Evolutionary conservation across 208 protist species (phyloP).

Genomic region (Acanthamoeba healyi): DNA sequence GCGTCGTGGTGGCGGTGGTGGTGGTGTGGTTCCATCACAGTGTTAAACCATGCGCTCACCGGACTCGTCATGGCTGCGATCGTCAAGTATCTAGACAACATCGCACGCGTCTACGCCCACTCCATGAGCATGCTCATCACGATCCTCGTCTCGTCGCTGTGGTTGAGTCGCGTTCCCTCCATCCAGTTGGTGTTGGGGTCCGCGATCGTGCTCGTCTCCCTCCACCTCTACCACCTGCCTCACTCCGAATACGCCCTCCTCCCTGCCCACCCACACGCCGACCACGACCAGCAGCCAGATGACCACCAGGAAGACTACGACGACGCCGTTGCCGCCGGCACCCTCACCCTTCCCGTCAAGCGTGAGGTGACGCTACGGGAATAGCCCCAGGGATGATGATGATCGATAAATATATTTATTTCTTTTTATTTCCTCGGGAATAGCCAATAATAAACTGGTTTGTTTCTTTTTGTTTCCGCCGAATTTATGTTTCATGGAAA

Average conservation of each 20-base stretch:
- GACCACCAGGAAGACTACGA: background rate
- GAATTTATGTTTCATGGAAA: no score
- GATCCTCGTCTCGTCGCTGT: constrained; percentile 3
- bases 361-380: no score
- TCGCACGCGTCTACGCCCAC: constrained; percentile 28
- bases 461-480: no score
- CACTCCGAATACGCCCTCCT: background rate
- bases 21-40: background rate
- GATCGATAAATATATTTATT: no score
- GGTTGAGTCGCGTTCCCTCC: background rate
- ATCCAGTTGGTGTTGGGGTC: constrained; percentile 16
- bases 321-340: no score
- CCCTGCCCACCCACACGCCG: background rate
- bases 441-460: no score
- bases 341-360: no score
- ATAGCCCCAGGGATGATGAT: no score
- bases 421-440: no score
- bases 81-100: constrained; percentile 40
- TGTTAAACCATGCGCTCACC: constrained; percentile 13
- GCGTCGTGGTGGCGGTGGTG: no score
- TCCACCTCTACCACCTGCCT: constrained; percentile 47
- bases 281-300: background rate
- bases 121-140: constrained; percentile 30
- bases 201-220: constrained; percentile 3
- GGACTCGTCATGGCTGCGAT: background rate